Evolutionary conservation across 1,139 yeast genomes (phyloP).

Genomic region (Pichiaceae sp.): DNA sequence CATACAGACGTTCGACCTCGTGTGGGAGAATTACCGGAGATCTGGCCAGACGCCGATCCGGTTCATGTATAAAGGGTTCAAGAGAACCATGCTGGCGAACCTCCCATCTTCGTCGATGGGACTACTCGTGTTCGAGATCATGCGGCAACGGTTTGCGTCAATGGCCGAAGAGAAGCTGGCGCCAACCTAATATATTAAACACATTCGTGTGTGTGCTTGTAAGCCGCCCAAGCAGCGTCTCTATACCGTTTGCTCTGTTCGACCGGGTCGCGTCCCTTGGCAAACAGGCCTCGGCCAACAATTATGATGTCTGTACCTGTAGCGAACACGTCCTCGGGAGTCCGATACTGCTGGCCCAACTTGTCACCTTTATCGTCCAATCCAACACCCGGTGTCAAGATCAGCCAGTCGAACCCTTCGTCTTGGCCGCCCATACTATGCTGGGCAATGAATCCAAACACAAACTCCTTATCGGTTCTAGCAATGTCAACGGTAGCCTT

Average conservation of each 20-base stretch:
- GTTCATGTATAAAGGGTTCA: slow-evolving; percentile 74
- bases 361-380: slow-evolving; percentile 96
- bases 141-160: slow-evolving; percentile 21
- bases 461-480: slow-evolving; percentile 76
- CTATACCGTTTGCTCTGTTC: slow-evolving; percentile 84
- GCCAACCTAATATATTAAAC: not conserved
- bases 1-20: slow-evolving; percentile 59
- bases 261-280: slow-evolving; percentile 88
- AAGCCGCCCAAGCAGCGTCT: slow-evolving; percentile 93
- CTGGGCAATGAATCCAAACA: slow-evolving; percentile 95
- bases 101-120: slow-evolving; percentile 89
- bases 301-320: slow-evolving; percentile 90
- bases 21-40: slow-evolving; percentile 43
- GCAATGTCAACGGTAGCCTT: slow-evolving; percentile 84
- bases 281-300: slow-evolving; percentile 95
- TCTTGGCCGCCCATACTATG: slow-evolving; percentile 74
- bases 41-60: slow-evolving; percentile 50
- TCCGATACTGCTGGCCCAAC: slow-evolving; percentile 93
- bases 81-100: slow-evolving; percentile 61
- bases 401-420: slow-evolving; percentile 87
- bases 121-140: slow-evolving; percentile 72
- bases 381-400: slow-evolving; percentile 98
- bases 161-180: not conserved
- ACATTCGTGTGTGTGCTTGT: slow-evolving; percentile 25
- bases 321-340: slow-evolving; percentile 69